Percentiles rank a stretch among this genome's conserved stretches.
Evolutionary conservation across 768 basidiomycete genomes (phyloP).

Genomic region (Podaxis sp.): DNA sequence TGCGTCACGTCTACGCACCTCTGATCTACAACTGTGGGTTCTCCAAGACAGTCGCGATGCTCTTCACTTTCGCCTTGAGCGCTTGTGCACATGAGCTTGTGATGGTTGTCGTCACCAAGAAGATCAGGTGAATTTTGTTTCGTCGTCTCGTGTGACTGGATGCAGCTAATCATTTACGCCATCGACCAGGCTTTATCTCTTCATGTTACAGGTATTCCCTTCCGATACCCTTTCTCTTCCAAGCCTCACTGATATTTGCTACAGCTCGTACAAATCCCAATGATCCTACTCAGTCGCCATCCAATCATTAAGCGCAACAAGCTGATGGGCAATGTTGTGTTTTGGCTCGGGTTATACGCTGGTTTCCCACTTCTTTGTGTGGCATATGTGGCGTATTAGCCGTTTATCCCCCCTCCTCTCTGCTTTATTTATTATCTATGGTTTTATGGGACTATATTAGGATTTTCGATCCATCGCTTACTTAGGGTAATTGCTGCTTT

Average conservation of each 20-base stretch:
- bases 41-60: conserved; percentile 80
- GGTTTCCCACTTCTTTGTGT: conserved; percentile 95
- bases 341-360: conserved; percentile 90
- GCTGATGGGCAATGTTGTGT: conserved; percentile 80
- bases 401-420: neutral
- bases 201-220: conserved; percentile 61
- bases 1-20: conserved; percentile 94
- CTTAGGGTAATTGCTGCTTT: neutral
- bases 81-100: conserved; percentile 93
- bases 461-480: neutral
- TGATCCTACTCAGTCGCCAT: conserved; percentile 79
- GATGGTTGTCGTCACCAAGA: conserved; percentile 93
- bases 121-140: conserved; percentile 63
- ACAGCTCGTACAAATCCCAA: conserved; percentile 87
- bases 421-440: neutral
- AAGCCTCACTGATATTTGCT: conserved; percentile 6
- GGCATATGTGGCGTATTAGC: conserved; percentile 47
- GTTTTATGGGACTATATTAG: neutral
- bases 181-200: conserved; percentile 73
- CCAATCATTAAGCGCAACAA: conserved; percentile 81
- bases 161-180: neutral
- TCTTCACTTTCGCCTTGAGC: conserved; percentile 89
- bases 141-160: neutral
- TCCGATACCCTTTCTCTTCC: neutral
- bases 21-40: conserved; percentile 68